Evolutionary conservation across 768 basidiomycete genomes (phyloP).

Genomic region (Termitomyces heimii): DNA sequence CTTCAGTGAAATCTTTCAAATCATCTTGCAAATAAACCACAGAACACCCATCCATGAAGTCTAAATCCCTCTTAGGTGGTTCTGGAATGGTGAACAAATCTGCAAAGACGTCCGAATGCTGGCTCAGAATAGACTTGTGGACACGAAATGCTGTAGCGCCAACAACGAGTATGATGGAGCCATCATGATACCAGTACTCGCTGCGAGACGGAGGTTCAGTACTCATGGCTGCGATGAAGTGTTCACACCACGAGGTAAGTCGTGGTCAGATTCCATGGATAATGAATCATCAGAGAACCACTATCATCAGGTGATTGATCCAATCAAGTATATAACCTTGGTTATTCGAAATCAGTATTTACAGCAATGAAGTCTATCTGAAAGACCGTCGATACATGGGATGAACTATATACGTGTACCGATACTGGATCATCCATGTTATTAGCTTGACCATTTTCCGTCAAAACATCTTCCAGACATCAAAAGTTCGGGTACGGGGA

Average conservation of each 20-base stretch:
- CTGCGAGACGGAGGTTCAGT: neutral
- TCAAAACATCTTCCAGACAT: no score
- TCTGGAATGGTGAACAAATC: constrained; percentile 32
- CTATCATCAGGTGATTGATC: neutral
- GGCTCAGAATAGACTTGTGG: constrained; percentile 32
- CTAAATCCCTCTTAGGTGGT: constrained; percentile 19
- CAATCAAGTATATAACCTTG: neutral
- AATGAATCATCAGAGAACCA: neutral
- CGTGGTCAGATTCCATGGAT: neutral
- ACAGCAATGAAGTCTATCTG: no score
- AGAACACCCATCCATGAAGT: constrained; percentile 30
- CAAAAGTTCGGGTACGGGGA: neutral
- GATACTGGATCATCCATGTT: no score
- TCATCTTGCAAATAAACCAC: constrained; percentile 25
- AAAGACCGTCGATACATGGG: no score
- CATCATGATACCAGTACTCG: constrained; percentile 34
- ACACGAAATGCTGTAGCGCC: constrained; percentile 27
- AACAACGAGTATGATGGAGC: constrained; percentile 31
- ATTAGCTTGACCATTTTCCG: no score
- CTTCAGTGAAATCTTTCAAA: constrained; percentile 29
- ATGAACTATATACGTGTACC: no score
- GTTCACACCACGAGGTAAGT: neutral
- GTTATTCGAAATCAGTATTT: no score
- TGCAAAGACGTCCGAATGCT: constrained; percentile 35
- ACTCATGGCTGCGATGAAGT: neutral